Percentiles rank a stretch among this genome's conserved stretches.
phyloP scores from a whole-genome alignment of 148 eudicot species.

The Chenopodium berlandieri region DNA sequence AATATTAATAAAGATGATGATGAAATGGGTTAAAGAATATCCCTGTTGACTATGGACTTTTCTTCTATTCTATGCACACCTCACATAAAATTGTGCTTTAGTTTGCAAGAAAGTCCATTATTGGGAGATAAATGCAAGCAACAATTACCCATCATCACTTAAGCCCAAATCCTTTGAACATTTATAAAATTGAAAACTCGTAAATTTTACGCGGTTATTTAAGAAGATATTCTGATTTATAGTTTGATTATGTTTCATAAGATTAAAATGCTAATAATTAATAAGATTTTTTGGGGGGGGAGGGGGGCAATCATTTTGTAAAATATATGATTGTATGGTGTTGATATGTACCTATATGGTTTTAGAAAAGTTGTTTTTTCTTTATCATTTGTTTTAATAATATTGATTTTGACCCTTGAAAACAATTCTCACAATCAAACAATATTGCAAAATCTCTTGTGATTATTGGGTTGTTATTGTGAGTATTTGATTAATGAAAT shows the following conservation, averaged over 20 bases:
- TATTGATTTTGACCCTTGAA: background rate
- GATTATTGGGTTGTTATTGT: background rate
- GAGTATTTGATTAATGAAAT: background rate
- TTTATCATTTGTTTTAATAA: background rate
- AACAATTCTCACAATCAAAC: background rate
- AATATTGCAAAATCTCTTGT: background rate
- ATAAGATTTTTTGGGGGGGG: background rate
- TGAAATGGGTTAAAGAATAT: constrained; percentile 11
- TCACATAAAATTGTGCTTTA: background rate
- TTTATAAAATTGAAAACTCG: background rate
- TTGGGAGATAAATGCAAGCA: background rate
- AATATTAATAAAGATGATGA: background rate
- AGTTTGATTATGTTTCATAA: background rate
- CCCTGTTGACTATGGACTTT: constrained; percentile 23
- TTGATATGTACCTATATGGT: background rate
- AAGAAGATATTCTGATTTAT: background rate
- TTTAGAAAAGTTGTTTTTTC: background rate
- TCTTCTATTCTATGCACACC: constrained; percentile 1
- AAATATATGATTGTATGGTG: background rate
- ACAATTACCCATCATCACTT: background rate
- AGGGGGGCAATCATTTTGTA: background rate
- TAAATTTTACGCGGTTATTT: too few relatives aligned
- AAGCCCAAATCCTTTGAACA: background rate
- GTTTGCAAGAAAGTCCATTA: constrained; percentile 1
- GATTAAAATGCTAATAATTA: background rate